These are phyloP conservation scores for Exserohilum rostratum DNA, from an alignment of 2,329 filamentous ascomycete genomes.

Conservation along the genomic window DNA sequence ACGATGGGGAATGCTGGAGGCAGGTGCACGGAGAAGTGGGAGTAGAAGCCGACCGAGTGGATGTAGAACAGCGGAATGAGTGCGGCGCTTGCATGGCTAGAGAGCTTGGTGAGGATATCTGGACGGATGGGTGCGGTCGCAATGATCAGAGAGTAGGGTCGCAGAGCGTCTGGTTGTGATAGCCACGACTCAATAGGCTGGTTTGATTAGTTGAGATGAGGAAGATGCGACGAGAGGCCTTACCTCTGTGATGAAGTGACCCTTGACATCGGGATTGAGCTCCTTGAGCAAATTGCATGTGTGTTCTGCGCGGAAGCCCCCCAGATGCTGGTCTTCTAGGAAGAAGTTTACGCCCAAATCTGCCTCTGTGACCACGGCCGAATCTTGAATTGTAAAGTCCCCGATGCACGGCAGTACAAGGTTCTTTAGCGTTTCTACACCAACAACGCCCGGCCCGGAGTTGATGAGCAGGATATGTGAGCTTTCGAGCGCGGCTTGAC, in stretches of 20 bases:
- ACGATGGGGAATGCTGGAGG: constrained; percentile 87
- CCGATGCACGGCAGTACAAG: constrained; percentile 93
- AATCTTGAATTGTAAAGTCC: constrained; percentile 87
- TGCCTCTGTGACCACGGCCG: constrained; percentile 73
- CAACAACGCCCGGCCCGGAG: constrained; percentile 82
- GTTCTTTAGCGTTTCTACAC: constrained; percentile 93
- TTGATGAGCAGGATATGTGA: constrained; percentile 92
- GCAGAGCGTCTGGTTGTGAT: constrained; percentile 47
- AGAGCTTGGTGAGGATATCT: constrained; percentile 58
- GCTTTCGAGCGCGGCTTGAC: constrained; percentile 87
- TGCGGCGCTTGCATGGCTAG: constrained; percentile 58
- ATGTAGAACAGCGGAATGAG: constrained; percentile 79
- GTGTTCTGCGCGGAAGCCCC: constrained; percentile 77
- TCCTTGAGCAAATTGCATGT: constrained; percentile 79
- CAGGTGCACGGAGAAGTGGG: constrained; percentile 80
- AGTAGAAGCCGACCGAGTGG: constrained; percentile 91
- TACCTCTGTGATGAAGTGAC: constrained; percentile 69
- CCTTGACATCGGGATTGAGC: constrained; percentile 89
- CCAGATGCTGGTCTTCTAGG: constrained; percentile 77
- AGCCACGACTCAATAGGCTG: constrained; percentile 55
- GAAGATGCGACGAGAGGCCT: not conserved
- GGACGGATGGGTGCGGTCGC: constrained; percentile 64
- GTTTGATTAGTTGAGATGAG: constrained; percentile 19
- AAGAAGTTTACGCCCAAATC: constrained; percentile 98
- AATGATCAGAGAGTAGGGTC: constrained; percentile 65